phyloP scores from a whole-genome alignment of 176 grass and related monocot genomes.

The Cenchrus purpureus region DNA sequence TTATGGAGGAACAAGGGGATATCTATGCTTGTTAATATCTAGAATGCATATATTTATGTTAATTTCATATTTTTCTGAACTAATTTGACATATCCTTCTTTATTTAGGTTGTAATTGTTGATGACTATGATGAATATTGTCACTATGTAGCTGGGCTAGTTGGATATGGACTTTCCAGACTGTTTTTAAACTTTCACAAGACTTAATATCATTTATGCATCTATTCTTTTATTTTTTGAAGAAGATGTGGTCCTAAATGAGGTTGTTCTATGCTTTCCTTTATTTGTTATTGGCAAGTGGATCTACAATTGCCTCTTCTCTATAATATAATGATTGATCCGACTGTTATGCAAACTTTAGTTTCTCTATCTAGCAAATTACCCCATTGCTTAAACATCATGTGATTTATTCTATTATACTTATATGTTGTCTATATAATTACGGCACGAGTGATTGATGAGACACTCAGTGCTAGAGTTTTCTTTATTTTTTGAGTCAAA shows the following conservation, averaged over 20 bases:
- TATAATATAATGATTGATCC: background rate
- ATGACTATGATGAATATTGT: slow-evolving; percentile 95
- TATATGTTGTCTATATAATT: slow-evolving; percentile 22
- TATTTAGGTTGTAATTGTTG: slow-evolving; percentile 79
- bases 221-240: background rate
- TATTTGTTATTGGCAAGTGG: background rate
- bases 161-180: slow-evolving; percentile 91
- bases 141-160: slow-evolving; percentile 98
- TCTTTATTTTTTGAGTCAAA: slow-evolving; percentile 78
- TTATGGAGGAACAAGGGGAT: background rate
- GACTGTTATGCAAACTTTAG: background rate
- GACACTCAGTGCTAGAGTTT: slow-evolving; percentile 83
- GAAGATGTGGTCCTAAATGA: slow-evolving; percentile 1
- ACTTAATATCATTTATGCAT: background rate
- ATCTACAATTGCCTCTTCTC: background rate
- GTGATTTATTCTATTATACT: background rate
- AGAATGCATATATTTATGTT: background rate
- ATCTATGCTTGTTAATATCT: too few species aligned
- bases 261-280: slow-evolving; percentile 14
- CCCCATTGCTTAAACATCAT: background rate
- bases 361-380: slow-evolving; percentile 2
- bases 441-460: slow-evolving; percentile 74
- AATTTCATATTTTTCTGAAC: slow-evolving; percentile 7
- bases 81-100: slow-evolving; percentile 29
- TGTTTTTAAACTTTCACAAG: slow-evolving; percentile 41